Conservation (phyloP, 371 early-diverging fungal species). For the Lichtheimia corymbifera region DNA sequence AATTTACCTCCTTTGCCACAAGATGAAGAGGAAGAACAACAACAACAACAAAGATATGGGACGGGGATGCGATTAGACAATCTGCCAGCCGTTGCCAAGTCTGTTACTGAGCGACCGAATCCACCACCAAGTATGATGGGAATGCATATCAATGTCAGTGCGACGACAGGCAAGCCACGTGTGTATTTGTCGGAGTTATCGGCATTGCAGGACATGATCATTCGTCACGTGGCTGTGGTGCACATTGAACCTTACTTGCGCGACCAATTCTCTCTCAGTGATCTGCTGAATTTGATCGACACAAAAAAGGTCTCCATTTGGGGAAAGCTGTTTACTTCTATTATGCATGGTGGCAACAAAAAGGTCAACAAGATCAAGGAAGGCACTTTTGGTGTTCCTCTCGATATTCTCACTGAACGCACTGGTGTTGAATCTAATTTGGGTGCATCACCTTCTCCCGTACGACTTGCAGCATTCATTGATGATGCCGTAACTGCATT, state of each 20-base stretch:
- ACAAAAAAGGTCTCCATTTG: conserved; percentile 67
- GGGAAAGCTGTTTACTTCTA: conserved; percentile 69
- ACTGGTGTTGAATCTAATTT: conserved; percentile 83
- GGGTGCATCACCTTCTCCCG: conserved; percentile 74
- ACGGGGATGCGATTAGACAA: conserved; percentile 3
- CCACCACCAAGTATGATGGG: conserved; percentile 2
- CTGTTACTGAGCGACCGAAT: not conserved
- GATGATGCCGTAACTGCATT: conserved; percentile 79
- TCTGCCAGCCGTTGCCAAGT: conserved; percentile 1
- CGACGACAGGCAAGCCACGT: conserved; percentile 28
- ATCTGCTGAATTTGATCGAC: conserved; percentile 73
- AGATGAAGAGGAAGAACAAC: not conserved
- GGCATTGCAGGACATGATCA: conserved; percentile 80
- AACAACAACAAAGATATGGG: not conserved
- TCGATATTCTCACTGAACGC: conserved; percentile 83
- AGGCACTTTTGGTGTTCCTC: conserved; percentile 87
- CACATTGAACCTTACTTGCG: conserved; percentile 75
- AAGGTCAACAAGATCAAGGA: conserved; percentile 46
- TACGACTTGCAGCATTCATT: conserved; percentile 83
- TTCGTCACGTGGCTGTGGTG: conserved; percentile 84
- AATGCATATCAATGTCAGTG: conserved; percentile 6
- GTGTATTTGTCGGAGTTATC: conserved; percentile 79
- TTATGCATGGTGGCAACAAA: conserved; percentile 59
- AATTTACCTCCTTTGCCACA: conserved; percentile 9
- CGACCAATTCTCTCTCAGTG: conserved; percentile 63